Evolutionary conservation across 768 basidiomycete species (phyloP), one percentile per base, ranked within the genome.

Genomic region (Leccinum barrowsii): DNA sequence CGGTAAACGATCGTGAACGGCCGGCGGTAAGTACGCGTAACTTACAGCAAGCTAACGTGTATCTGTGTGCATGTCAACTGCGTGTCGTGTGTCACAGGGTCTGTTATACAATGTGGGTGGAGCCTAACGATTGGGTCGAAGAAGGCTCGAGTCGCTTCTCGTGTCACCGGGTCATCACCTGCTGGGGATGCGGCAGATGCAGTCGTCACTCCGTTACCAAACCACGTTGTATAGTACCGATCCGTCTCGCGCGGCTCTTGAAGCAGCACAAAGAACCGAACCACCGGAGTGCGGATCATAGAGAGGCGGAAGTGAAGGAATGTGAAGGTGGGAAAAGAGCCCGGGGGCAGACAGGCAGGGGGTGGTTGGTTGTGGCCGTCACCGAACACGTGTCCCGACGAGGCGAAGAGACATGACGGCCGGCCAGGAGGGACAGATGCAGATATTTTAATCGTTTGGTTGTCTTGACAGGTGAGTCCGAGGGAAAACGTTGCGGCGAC

Each of bases 291-390:
- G 59, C 64, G 63, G 58, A 65, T 62, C 60, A 58, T 50, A n/a
- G 58, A 65, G 22, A 47, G 26, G 32, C 58, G 66, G 61, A 67
- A 60, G 55, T 66, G 64, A 63, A 52, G 3, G n/a, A 21, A 5
- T 37, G 52, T 22, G 32, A 40, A 40, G 17, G 37, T 40, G 37
- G 17, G 37, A 40, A 40, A 17, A 40, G 37, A 15, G 17, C 37
- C 37, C 37, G 37, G 4, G 37, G 37, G 37, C 37, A 40, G 17
- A 17, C 15, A 37, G 17, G 37, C 37, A 37, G 37, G 37, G 17
- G 17, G 37, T n/a, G 37, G 37, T 3, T 40, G 37, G 37, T 40
- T 40, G 37, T n/a, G 17, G 8, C 37, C 37, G 37, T 40, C 37
- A 17, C 26, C 12, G 52, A 34, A 65, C 65, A 67, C 65, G 65